These are phyloP conservation scores for Verticillium isaacii DNA, from an alignment of 2,329 filamentous ascomycete genomes.

Conservation along the genomic window DNA sequence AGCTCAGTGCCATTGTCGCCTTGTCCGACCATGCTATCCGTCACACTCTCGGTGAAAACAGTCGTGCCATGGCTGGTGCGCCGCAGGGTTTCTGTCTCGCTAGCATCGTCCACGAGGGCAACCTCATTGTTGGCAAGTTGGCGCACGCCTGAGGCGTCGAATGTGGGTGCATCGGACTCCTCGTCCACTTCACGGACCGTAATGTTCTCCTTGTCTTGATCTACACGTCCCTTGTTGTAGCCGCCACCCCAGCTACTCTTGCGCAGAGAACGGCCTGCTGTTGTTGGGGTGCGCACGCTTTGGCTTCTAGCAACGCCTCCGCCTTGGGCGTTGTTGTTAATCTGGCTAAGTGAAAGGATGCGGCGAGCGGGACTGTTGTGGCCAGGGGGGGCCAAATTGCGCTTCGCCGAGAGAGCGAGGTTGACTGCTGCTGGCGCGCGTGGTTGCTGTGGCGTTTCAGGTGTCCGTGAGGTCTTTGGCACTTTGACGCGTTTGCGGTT, in stretches of 20 bases:
- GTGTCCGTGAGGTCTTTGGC: constrained; percentile 30
- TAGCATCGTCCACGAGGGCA: constrained; percentile 29
- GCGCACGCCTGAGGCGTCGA: constrained; percentile 3
- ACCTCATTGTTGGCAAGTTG: constrained; percentile 8
- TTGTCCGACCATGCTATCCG: constrained; percentile 20
- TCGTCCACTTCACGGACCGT: constrained; percentile 60
- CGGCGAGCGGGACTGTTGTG: constrained; percentile 61
- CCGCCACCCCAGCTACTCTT: constrained; percentile 67
- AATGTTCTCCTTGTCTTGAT: constrained; percentile 60
- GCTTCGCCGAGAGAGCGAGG: constrained; percentile 50
- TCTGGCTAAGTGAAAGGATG: constrained; percentile 87
- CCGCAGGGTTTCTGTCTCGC: constrained; percentile 47
- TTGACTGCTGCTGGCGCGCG: constrained; percentile 33
- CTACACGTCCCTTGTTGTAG: constrained; percentile 42
- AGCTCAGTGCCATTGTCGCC: constrained; percentile 30
- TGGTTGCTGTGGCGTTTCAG: constrained; percentile 8
- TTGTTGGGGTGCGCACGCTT: constrained; percentile 62
- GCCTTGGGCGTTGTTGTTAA: constrained; percentile 66
- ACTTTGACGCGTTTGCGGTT: constrained; percentile 51
- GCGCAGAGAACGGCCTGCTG: constrained; percentile 42
- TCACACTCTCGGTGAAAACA: constrained; percentile 31
- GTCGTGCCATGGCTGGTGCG: constrained; percentile 44
- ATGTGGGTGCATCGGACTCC: constrained; percentile 31
- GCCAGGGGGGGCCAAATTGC: constrained; percentile 39
- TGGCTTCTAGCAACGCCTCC: constrained; percentile 71